Evolutionary conservation across 768 basidiomycete species (phyloP).

Genomic region (Solioccasus polychromus): DNA sequence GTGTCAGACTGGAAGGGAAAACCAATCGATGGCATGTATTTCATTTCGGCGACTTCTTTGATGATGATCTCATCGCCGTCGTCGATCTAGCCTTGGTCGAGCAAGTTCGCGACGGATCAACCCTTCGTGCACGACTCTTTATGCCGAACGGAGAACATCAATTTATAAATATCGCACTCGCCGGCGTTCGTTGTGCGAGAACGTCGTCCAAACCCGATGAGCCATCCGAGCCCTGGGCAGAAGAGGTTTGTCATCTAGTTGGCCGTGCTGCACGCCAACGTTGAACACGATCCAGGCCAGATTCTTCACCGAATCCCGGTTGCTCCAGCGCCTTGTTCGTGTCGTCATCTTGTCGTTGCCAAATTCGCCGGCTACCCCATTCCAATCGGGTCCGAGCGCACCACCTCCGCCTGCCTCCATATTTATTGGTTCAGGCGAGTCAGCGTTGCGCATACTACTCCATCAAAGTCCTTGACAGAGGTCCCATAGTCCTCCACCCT

Average conservation of each 20-base stretch:
- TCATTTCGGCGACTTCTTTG: conserved; percentile 7
- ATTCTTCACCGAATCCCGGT: conserved; percentile 88
- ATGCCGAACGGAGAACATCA: conserved; percentile 91
- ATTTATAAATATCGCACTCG: conserved; percentile 79
- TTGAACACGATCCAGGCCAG: conserved; percentile 61
- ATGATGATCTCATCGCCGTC: conserved; percentile 5
- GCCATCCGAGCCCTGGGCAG: conserved; percentile 77
- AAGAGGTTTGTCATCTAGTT: conserved; percentile 62
- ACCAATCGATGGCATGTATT: conserved; percentile 74
- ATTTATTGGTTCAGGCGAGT: conserved; percentile 82
- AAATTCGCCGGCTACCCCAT: conserved; percentile 73
- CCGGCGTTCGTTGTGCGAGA: conserved; percentile 77
- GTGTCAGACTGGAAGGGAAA: conserved; percentile 92
- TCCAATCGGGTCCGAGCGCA: conserved; percentile 56
- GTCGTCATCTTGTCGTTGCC: conserved; percentile 81
- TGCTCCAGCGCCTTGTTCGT: conserved; percentile 75
- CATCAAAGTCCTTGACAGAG: not conserved
- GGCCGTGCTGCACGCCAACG: not conserved
- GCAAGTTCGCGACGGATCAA: conserved; percentile 90
- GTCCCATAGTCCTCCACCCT: conserved; percentile 70
- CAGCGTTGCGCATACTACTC: not conserved
- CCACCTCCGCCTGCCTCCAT: conserved; percentile 71
- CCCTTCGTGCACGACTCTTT: conserved; percentile 81
- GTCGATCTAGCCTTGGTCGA: conserved; percentile 75
- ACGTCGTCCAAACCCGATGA: conserved; percentile 72